A percentile compares a stretch with the other conserved stretches of the same genome.
Evolutionary conservation across 139 green algal species (phyloP).

Genomic region (Bryopsis sp.): DNA sequence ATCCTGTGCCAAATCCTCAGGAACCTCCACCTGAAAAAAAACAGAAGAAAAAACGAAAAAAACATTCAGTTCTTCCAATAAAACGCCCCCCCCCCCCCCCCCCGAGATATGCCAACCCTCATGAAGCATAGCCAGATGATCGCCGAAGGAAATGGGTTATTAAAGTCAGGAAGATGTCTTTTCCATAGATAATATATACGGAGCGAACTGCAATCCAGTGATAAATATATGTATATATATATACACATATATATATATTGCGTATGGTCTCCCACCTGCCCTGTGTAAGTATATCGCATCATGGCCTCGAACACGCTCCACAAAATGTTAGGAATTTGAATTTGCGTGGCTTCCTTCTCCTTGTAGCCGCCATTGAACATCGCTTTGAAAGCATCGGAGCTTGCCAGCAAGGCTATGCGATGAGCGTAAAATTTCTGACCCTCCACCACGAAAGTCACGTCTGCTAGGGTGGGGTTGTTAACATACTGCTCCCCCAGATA

Average conservation of each 20-base stretch:
- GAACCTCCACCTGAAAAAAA: constrained; percentile 34
- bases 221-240: too few relatives aligned
- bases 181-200: too few relatives aligned
- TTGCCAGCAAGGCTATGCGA: constrained; percentile 78
- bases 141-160: too few relatives aligned
- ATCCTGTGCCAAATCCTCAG: constrained; percentile 34
- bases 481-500: constrained; percentile 80
- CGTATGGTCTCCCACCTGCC: too few relatives aligned
- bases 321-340: constrained; percentile 91
- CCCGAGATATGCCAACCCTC: too few relatives aligned
- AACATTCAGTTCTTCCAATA: too few relatives aligned
- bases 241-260: too few relatives aligned
- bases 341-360: constrained; percentile 67
- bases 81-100: too few relatives aligned
- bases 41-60: too few relatives aligned
- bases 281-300: constrained; percentile 91
- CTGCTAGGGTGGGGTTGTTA: constrained; percentile 78
- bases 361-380: constrained; percentile 91
- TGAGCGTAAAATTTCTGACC: constrained; percentile 81
- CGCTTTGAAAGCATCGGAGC: constrained; percentile 81
- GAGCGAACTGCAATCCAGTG: too few relatives aligned
- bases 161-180: too few relatives aligned
- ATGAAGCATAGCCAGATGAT: too few relatives aligned
- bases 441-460: constrained; percentile 92
- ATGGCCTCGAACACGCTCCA: constrained; percentile 79